Evolutionary conservation across 306 rosid species (phyloP), one percentile per base, ranked within the genome.

Genomic region (Castanea mollissima): DNA sequence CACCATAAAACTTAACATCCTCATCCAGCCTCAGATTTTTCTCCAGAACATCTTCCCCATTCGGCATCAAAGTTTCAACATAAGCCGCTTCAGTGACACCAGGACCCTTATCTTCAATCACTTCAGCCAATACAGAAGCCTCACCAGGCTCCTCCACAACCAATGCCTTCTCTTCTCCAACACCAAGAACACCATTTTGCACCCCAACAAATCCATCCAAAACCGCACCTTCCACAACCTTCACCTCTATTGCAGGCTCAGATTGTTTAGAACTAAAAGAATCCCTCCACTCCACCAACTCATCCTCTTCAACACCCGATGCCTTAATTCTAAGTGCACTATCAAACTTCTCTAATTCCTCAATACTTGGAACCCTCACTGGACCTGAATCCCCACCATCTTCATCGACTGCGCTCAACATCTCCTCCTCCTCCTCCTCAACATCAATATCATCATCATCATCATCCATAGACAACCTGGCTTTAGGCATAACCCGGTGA

Each of bases 401-500:
- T 62, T 76, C 84, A 71, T 76, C 83, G 60, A 12, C 82, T 63
- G 73, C 84, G 69, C 55, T 27, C 56, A 27, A 77, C 9, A 57
- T 73, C 7, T 74, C 88, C 29, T 78, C 84, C 74, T 59, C 83
- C 0, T 69, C 76, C 54, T 41, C 67, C 41, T 23, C 49, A 12
- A 12, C 54, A 12, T 12, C 16, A 49, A 49, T 12, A 20, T 55
- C 86, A 0, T 73, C 81, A 0, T 70, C 86, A 6, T 87, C 96
- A 2, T 83, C 88, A 19, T 82, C 83, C 80, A 78, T 76, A 64
- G 91, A 88, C 56, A 91, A 75, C 41, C 81, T 83, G 5, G 97
- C 97, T 83, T 89, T 78, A 2, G 97, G 97, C 84, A 62, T 82
- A 76, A 79, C 87, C 58, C 76, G 78, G 38, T 46, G 70, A 35